Evolutionary conservation across 2,329 filamentous ascomycete genomes (phyloP).

Genomic region (Scopulariopsis brevicaulis): DNA sequence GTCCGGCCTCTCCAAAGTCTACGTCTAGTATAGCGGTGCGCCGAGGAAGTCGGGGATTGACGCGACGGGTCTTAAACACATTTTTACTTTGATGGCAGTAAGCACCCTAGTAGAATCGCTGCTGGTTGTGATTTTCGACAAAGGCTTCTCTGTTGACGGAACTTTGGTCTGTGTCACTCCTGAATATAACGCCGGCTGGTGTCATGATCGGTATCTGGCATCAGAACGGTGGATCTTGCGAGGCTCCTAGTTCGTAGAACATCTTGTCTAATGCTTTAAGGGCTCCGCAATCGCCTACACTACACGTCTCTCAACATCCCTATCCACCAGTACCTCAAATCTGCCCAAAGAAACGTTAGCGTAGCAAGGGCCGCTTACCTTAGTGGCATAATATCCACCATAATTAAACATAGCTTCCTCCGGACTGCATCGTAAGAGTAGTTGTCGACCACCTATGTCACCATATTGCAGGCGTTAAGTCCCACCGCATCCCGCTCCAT

Average conservation of each 20-base stretch:
- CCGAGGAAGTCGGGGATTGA: constrained; percentile 18
- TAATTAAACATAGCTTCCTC: constrained; percentile 18
- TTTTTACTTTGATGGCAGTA: constrained; percentile 21
- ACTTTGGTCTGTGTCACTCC: constrained; percentile 14
- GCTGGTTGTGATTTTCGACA: constrained; percentile 16
- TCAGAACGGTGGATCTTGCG: constrained; percentile 17
- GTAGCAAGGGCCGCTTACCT: constrained; percentile 22
- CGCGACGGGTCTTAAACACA: constrained; percentile 20
- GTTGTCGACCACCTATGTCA: constrained; percentile 17
- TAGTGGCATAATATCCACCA: constrained; percentile 19
- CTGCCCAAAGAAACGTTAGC: constrained; percentile 23
- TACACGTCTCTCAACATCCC: constrained; percentile 17
- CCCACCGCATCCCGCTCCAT: constrained; percentile 13
- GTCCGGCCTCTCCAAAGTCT: constrained; percentile 16
- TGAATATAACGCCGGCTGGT: constrained; percentile 16
- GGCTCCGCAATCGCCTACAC: no score
- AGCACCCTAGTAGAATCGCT: constrained; percentile 19
- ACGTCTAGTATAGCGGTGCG: constrained; percentile 16
- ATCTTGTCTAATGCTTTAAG: neutral
- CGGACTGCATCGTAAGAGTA: constrained; percentile 20
- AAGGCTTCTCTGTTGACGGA: constrained; percentile 14
- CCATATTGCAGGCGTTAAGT: constrained; percentile 7
- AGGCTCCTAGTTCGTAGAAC: constrained; percentile 16
- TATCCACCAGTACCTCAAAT: constrained; percentile 22
- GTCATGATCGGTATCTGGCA: constrained; percentile 17